Evolutionary conservation across 805 yeast species (phyloP), one percentile per base, ranked within the genome.

Genomic region (Lipomyces starkeyi): DNA sequence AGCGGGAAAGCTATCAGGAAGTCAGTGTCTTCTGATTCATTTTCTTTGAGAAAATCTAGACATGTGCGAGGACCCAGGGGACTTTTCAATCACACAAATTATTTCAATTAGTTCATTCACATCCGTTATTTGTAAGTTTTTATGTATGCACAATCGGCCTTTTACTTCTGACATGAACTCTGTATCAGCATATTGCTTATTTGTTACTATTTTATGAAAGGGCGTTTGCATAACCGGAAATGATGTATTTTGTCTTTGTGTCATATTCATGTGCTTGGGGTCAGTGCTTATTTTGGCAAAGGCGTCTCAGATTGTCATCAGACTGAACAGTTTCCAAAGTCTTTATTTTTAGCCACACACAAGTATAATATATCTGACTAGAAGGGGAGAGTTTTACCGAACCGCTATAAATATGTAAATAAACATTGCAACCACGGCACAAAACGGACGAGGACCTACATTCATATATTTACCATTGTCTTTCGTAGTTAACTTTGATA

Each of bases 1-100:
- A 64, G 22, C 62, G 71, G 17, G 62, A 67, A 32, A 67, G 71
- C 35, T 43, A 20, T 14, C 63, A 64, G 14, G 68, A 64, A 53
- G 68, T 67, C 14, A 61, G 64, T 35, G 71, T 63, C 13, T 64
- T 67, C 27, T 67, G 52, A 64, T 22, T 17, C 20, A 35, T 32
- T n/a, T 29, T 8, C 11, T 17, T 6, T 54, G 20, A 8, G 22
- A 29, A 9, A n/a, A 37, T 0, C 5, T 13, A 37, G 40, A 37
- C 5, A 37, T 11, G 40, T 37, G 40, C 0, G 40, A 37, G 17
- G 20, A 56, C 59, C 37, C 59, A 29, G 32, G 4, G 7, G 1
- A 0, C 27, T 5, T 29, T 29, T 29, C 32, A 29, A 29, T 5
- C 4, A 29, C 32, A 29, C 7, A 4, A 5, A 29, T 29, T 7